Evolutionary conservation across 2,329 filamentous ascomycete genomes (phyloP).

Genomic region (Blumeria hordei): DNA sequence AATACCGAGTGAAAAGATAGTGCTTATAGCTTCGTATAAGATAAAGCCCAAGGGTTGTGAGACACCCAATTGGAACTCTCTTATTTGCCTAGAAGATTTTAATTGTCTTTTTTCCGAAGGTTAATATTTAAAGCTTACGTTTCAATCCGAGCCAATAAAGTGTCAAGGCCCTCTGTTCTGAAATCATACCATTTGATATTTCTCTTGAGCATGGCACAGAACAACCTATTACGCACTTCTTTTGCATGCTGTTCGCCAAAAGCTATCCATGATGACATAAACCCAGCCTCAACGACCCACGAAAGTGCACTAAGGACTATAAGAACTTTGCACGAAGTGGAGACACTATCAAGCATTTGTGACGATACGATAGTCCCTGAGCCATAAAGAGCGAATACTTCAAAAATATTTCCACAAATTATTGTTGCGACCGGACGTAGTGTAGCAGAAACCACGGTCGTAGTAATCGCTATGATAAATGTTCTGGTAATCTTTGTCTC

Average conservation of each 20-base stretch:
- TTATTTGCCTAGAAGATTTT: constrained; percentile 37
- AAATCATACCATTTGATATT: constrained; percentile 67
- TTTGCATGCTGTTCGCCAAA: constrained; percentile 66
- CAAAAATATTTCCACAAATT: constrained; percentile 52
- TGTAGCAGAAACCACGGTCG: constrained; percentile 34
- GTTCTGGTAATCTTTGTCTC: not conserved
- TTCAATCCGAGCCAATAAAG: constrained; percentile 48
- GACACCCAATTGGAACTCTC: constrained; percentile 57
- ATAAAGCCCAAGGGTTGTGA: constrained; percentile 58
- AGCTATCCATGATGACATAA: constrained; percentile 45
- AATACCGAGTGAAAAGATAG: constrained; percentile 39
- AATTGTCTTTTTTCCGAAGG: not conserved
- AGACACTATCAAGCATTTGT: constrained; percentile 30
- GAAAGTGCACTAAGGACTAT: constrained; percentile 35
- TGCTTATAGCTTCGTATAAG: constrained; percentile 37
- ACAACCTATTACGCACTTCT: constrained; percentile 37
- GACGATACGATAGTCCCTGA: constrained; percentile 23
- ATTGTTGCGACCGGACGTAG: constrained; percentile 41
- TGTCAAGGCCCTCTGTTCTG: constrained; percentile 43
- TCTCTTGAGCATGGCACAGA: constrained; percentile 42
- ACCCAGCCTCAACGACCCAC: constrained; percentile 42
- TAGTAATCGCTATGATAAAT: constrained; percentile 21
- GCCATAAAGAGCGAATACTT: constrained; percentile 42
- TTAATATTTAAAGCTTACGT: constrained; percentile 26
- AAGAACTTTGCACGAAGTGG: constrained; percentile 36